Base-by-base conservation (phyloP, 2,329 filamentous ascomycete genomes). In the Aspergillus brasiliensis region DNA sequence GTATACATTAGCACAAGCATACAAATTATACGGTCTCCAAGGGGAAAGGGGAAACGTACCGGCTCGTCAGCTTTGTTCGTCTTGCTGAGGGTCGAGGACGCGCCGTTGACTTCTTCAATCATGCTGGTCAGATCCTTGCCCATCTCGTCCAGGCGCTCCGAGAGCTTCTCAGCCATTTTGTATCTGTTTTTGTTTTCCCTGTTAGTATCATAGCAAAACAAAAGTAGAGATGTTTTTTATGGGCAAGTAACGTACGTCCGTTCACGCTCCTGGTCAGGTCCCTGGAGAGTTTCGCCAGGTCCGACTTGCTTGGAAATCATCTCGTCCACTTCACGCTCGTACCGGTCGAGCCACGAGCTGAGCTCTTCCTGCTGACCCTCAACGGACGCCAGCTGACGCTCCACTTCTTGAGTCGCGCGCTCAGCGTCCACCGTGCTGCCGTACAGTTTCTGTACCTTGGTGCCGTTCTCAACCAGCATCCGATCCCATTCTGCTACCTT, bases 21-120 rank as follows among this genome's bases (percentile, higher is more conserved):
- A n/a, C n/a, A n/a, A n/a, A n/a, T n/a, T n/a, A n/a, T n/a, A n/a
- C n/a, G n/a, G n/a, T n/a, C n/a, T n/a, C n/a, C n/a, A n/a, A n/a
- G 44, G 19, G 48, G 19, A 19, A 28, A 28, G 13, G 28, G 65
- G 60, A 73, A 69, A 84, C 88, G 79, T 84, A 95, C 91, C 67
- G 91, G 91, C 78, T 95, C 91, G 75, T 95, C 91, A 27, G 91
- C 86, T 78, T 96, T 96, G 77, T 85, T 89, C 60, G 90, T 92
- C 83, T 96, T 97, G 83, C 88, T 94, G 66, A 99, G 81, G 23
- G 88, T 92, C 57, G 91, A 86, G n/a, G 91, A 95, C 63, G 96
- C 94, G 67, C 89, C 87, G 74, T 99, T 99, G 74, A 99, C 96
- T 78, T 98, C 95, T 73, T 96, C 93, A 69, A 99, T 96, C 92